Base-by-base conservation (phyloP, 2,329 filamentous ascomycete genomes). In the Trichoderma asperellum region DNA sequence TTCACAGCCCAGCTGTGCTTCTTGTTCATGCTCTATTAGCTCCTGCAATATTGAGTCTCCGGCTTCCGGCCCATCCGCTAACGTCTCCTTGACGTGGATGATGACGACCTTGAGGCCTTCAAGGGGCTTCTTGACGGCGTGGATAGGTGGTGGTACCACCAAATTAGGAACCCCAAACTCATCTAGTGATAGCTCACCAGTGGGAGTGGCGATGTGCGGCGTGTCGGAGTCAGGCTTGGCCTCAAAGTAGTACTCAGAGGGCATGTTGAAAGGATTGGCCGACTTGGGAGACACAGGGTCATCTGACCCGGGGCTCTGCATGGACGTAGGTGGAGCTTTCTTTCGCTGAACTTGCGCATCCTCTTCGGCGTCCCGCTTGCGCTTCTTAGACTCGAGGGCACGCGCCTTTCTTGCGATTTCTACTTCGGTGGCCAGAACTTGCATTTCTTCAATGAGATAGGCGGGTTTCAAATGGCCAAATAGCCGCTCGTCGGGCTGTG, bases 1-100 rank as follows among this genome's bases (percentile, higher is more conserved):
- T 73, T 92, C 88, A 77, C 93, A 96, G 0, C 94, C 95, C 59
- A 97, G 79, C 57, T 86, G 85, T 10, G 82, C 85, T 14, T 88
- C 87, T 65, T 83, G 80, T 70, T 94, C 92, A 70, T 92, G 84
- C 32, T 88, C 87, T 21, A 81, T 77, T 61, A 98, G 79, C 77
- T 97, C 88, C 70, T 83, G 76, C 27, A 96, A 75, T 43, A 98
- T 97, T 2, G 81, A 85, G 4, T 92, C 88, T 0, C 81, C 43
- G 83, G 86, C 2, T 86, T 88, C 59, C 82, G 88, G 87, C 0
- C 89, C 92, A 76, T 97, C 94, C 10, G 85, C 83, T 68, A 97
- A 82, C 27, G 87, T 91, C 73, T 98, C 95, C 78, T 99, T 99
- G 76, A 98, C 88, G 77, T 99, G 96, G 47, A 98, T 98, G 68